Base-by-base conservation (phyloP, 371 early-diverging fungal species). In the Batkoa obscura region DNA sequence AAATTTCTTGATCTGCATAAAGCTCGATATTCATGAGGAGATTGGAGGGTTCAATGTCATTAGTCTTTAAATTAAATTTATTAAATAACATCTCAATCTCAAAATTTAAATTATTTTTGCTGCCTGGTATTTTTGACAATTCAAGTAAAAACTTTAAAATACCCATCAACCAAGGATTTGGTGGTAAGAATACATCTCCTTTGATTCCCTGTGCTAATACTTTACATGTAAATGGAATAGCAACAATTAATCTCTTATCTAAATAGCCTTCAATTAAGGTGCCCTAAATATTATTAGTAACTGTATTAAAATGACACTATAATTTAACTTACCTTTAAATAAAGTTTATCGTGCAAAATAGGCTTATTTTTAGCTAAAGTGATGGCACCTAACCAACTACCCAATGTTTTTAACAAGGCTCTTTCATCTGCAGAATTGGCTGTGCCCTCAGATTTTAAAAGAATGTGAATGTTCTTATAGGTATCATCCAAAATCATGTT, bases 161-260 rank as follows among this genome's bases (percentile, higher is more conserved):
- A 23, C 88, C 88, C 84, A 95, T 93, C 47, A 96, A 65, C 96
- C 96, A 98, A 4, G 98, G 98, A 67, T 94, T 96, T 9, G 94
- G 94, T 9, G 94, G 92, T 38, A 78, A 78, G 71, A 96, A 98
- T 1, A 94, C 85, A 34, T 72, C 80, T 65, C 86, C 86, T 50
- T 76, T 72, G 35, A 71, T 74, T 55, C 84, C 77, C 63, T 94
- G 92, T 62, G 92, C 91, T 49, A 96, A 68, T 0, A 96, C 90
- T 66, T 94, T 94, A 72, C 97, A 96, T 10, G 93, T 93, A 65
- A 98, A 98, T 3, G 98, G 98, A 56, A 98, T 91, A 1, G 88
- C 90, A 0, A 94, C 93, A 65, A 91, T 89, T 47, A 96, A 71
- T 2, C 92, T 74, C 50, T 84, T 79, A 54, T 71, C 74, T 57